Evolutionary conservation across 257 asterid genomes (phyloP).

Genomic region (Nicotiana knightiana): DNA sequence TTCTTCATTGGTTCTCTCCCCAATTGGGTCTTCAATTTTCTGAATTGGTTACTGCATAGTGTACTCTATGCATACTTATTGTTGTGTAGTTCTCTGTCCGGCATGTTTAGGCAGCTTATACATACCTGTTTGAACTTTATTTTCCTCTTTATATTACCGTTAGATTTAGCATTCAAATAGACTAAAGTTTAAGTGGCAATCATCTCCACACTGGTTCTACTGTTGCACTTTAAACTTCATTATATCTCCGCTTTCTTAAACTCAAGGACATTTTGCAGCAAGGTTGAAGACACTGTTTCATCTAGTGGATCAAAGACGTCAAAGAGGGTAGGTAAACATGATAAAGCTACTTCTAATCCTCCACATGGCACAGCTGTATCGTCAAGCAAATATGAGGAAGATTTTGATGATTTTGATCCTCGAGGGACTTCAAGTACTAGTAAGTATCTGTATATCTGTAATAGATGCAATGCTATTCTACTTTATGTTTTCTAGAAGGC

Average conservation of each 20-base stretch:
- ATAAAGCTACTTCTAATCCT: constrained; percentile 40
- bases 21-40: not conserved
- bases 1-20: not conserved
- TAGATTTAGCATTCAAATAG: not conserved
- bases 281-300: constrained; percentile 32
- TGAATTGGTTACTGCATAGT: not conserved
- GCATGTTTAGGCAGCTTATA: not conserved
- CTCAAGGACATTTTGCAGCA: constrained; percentile 37
- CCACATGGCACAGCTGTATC: constrained; percentile 32
- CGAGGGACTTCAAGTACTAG: constrained; percentile 73
- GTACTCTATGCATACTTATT: not conserved
- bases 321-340: constrained; percentile 29
- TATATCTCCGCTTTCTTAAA: not conserved
- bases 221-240: not conserved
- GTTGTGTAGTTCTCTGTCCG: not conserved
- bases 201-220: not conserved
- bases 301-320: constrained; percentile 34
- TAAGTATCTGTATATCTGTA: constrained; percentile 36
- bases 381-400: constrained; percentile 52
- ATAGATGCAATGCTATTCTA: not conserved
- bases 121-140: not conserved
- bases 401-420: constrained; percentile 93
- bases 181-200: not conserved
- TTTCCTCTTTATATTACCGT: not conserved
- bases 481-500: not conserved